Conservation (phyloP, 139 green algal species). For the Chlorella sp. region DNA sequence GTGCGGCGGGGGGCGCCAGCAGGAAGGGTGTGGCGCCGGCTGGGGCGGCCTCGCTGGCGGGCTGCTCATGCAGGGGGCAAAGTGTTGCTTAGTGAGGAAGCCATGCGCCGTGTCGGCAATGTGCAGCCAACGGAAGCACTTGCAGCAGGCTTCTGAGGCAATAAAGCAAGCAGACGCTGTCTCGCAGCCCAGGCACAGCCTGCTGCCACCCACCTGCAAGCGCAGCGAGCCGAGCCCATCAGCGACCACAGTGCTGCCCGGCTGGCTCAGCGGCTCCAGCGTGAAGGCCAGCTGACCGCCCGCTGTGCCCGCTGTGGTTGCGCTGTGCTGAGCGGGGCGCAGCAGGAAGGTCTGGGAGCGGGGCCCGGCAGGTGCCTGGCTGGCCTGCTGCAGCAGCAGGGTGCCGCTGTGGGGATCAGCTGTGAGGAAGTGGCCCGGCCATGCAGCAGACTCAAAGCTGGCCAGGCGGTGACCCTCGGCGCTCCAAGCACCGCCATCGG, state of each 20-base stretch:
- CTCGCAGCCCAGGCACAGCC: too few relatives aligned
- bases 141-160: too few relatives aligned
- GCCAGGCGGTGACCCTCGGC: neutral
- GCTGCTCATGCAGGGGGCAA: too few relatives aligned
- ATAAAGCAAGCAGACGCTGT: too few relatives aligned
- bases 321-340: neutral
- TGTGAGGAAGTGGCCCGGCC: conserved; percentile 16
- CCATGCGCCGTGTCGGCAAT: too few relatives aligned
- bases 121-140: too few relatives aligned
- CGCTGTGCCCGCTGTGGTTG: neutral
- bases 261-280: conserved; percentile 16
- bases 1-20: neutral
- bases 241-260: neutral
- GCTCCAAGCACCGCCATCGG: too few relatives aligned
- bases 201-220: neutral
- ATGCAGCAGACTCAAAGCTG: neutral
- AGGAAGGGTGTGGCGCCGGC: neutral
- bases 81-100: too few relatives aligned
- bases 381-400: conserved; percentile 6
- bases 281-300: neutral
- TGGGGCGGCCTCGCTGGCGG: neutral
- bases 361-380: neutral
- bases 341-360: conserved; percentile 22
- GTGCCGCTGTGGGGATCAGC: neutral
- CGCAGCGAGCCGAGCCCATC: too few relatives aligned